These are phyloP conservation scores for Psilocybe cyanescens DNA, from an alignment of 768 basidiomycete species.

Conservation along the genomic window DNA sequence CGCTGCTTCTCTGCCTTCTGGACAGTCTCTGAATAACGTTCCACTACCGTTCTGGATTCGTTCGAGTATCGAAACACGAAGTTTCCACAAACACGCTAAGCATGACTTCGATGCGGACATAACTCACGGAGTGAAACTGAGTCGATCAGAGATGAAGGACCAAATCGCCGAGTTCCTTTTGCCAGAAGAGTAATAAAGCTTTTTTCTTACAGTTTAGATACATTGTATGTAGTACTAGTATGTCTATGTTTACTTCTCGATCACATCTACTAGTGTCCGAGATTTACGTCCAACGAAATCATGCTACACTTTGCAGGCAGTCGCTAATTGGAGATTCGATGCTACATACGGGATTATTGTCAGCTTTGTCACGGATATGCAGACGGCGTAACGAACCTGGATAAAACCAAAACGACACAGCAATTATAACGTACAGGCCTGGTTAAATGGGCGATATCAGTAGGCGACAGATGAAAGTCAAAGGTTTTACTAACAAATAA, in stretches of 20 bases:
- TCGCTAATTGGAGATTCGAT: constrained; percentile 5
- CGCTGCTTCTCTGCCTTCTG: constrained; percentile 14
- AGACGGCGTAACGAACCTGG: constrained; percentile 36
- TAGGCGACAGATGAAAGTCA: neutral
- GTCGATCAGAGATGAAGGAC: constrained; percentile 38
- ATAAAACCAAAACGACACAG: constrained; percentile 75
- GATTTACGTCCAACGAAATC: neutral
- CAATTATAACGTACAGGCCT: constrained; percentile 73
- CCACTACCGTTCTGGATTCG: constrained; percentile 44
- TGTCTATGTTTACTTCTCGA: neutral
- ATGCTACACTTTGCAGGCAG: neutral
- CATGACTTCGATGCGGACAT: constrained; percentile 20
- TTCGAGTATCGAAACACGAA: constrained; percentile 12
- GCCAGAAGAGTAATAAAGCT: constrained; percentile 16
- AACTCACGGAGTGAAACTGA: constrained; percentile 27
- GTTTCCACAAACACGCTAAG: neutral
- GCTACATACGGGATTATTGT: neutral
- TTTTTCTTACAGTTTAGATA: neutral
- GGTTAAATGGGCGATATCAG: neutral
- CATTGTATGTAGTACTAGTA: neutral
- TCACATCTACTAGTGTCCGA: neutral
- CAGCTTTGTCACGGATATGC: neutral
- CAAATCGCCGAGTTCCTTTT: constrained; percentile 31
- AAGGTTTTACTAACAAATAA: constrained; percentile 54
- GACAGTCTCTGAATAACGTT: constrained; percentile 15